Evolutionary conservation across 257 asterid species (phyloP), one percentile per base, ranked within the genome.

Genomic region (Scutellaria barbata): DNA sequence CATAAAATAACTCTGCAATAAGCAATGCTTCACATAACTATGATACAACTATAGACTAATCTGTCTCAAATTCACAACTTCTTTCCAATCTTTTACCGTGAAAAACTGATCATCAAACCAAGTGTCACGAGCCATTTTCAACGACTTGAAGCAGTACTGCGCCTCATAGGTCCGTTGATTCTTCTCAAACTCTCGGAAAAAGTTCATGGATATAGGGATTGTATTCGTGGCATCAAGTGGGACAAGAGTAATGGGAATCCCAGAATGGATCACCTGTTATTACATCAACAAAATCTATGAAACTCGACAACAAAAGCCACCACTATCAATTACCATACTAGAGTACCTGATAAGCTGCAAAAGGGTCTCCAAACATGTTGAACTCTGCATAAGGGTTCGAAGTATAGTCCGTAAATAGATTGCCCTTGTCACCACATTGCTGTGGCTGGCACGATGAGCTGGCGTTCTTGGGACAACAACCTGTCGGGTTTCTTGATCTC

Each of bases 221-320:
- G 97, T 90, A 85, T 92, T 86, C 22, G 97, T 88, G 60, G 98
- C 97, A 82, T 92, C 98, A 63, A 92, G 80, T 41, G 98, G 96
- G 75, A 92, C 92, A 17, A 92, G 84, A 75, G 95, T 92, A 40
- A 88, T 58, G 0, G 97, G 97, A 61, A 90, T 85, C 11, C 97
- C 95, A 1, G 98, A 92, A 73, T 92, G 93, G 74, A 90, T 84
- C 47, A 92, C 98, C 97, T 92, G 64, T 56, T 47, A 35, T 30
- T 30, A 30, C 35, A 30, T 4, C 5, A 30, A 30, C 35, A 30
- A 0, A 4, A 30, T 30, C 35, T 3, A 2, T 46, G 13, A 14
- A 17, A 18, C 35, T 30, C 16, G 11, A 13, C 6, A 8, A 55
- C 10, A 10, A 22, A 8, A 20, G 25, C 7, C 25, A 10, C 39